Base-by-base conservation (phyloP, 225 moss, liverwort and hornwort species). In the Polytrichum commune region DNA sequence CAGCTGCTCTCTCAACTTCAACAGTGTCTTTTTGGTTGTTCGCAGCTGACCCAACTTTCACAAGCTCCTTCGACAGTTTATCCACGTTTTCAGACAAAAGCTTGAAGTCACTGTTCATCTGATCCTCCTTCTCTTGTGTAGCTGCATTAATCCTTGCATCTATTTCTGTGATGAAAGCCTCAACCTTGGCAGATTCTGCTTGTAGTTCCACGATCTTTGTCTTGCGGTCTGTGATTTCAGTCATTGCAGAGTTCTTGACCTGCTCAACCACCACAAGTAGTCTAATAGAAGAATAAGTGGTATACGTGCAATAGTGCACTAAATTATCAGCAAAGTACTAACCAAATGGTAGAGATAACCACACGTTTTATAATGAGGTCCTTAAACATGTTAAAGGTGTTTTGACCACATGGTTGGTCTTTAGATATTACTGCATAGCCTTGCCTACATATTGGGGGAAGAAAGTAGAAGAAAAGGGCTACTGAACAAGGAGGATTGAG, bases 1-100 rank as follows among this genome's bases (percentile, higher is more conserved):
- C 62, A 55, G 87, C 75, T 81, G 82, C 77, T 76, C 89, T 93
- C 71, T 98, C 97, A 38, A 77, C 82, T 68, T 89, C 82, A 67
- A 84, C 71, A 56, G 78, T 80, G 75, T 98, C 97, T 64, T 85
- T 85, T 69, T 92, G 89, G 46, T 92, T 94, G 71, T 74, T 90
- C 33, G 80, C 82, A 63, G 95, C 91, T 60, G 92, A 98, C 19
- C 80, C 94, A 54, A 83, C 80, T 79, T 95, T 98, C 73, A 98
- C 97, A 76, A 94, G 89, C 70, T 90, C 84, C 56, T 92, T 92
- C 9, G 97, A 91, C 27, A 94, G 71, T 55, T 91, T 93, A 73
- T 98, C 97, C 55, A 84, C 92, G 4, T 46, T 75, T 63, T 92
- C 90, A 9, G 92, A 82, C 64, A 92, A 66, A 38, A 66, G 67